Conservation (phyloP, 83 land plant genomes). For the Thuja plicata region DNA sequence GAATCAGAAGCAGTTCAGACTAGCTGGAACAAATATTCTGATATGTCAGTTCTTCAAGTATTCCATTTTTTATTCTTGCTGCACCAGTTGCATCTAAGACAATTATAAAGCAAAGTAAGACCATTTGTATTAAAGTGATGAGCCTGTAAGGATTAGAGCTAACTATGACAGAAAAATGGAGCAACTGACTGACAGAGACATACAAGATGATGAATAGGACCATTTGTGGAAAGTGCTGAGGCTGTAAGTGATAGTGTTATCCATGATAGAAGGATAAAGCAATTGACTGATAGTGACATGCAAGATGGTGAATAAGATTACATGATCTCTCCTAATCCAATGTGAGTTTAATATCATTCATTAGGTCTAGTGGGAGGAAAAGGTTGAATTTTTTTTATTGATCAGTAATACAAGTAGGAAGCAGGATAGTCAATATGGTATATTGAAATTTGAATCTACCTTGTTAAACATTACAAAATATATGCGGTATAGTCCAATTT, state of each 20-base stretch:
- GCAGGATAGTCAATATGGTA: neutral
- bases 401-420: neutral
- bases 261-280: neutral
- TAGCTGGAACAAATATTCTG: too few species aligned
- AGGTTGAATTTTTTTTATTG: neutral
- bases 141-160: neutral
- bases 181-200: neutral
- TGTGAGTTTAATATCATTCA: neutral
- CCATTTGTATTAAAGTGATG: neutral
- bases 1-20: too few species aligned
- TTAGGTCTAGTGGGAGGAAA: neutral
- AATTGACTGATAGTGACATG: neutral
- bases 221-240: neutral
- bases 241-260: neutral
- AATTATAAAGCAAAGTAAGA: neutral
- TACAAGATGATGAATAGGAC: neutral
- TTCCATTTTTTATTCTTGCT: neutral
- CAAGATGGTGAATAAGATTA: neutral
- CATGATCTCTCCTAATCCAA: slow-evolving; percentile 1
- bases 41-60: neutral
- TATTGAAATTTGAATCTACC: neutral
- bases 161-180: neutral
- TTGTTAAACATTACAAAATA: neutral
- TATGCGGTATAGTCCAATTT: neutral
- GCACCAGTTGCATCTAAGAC: neutral